phyloP scores from a whole-genome alignment of 208 protist genomes.

The Trypanosoma avium region DNA sequence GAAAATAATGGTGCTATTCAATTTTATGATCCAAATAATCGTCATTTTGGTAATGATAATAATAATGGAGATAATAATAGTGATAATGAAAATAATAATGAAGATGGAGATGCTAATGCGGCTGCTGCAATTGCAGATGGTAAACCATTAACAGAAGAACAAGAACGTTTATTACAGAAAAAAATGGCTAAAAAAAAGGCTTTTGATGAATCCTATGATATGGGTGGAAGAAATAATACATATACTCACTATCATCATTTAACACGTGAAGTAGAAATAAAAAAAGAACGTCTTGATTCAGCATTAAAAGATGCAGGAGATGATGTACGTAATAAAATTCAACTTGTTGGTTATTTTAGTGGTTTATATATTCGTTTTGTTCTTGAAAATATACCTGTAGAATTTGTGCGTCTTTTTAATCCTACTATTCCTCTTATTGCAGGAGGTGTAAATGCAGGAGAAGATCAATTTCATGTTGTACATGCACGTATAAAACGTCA shows the following conservation, averaged over 20 bases:
- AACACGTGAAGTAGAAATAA: conserved; percentile 80
- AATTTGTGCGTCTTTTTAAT: conserved; percentile 96
- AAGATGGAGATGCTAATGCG: conserved; percentile 41
- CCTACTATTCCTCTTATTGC: conserved; percentile 87
- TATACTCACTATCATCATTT: conserved; percentile 80
- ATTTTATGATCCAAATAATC: conserved; percentile 28
- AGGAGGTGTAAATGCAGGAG: conserved; percentile 94
- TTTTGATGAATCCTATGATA: conserved; percentile 87
- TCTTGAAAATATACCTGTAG: conserved; percentile 92
- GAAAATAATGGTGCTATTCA: conserved; percentile 46
- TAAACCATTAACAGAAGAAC: conserved; percentile 62
- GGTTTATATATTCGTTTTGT: conserved; percentile 97
- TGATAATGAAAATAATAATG: conserved; percentile 23
- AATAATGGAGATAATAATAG: not conserved
- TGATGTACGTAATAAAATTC: conserved; percentile 82
- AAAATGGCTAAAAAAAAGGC: conserved; percentile 91
- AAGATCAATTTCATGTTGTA: conserved; percentile 95
- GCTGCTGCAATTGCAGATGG: conserved; percentile 44
- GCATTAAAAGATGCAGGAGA: conserved; percentile 79
- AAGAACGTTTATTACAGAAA: conserved; percentile 79
- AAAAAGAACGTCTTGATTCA: conserved; percentile 78
- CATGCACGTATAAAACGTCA: conserved; percentile 97
- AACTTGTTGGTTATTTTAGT: conserved; percentile 91
- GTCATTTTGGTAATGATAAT: not conserved
- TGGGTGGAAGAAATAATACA: conserved; percentile 69